These are phyloP conservation scores for Immersiella caudata DNA, from an alignment of 495 filamentous ascomycete species.

Conservation along the genomic window DNA sequence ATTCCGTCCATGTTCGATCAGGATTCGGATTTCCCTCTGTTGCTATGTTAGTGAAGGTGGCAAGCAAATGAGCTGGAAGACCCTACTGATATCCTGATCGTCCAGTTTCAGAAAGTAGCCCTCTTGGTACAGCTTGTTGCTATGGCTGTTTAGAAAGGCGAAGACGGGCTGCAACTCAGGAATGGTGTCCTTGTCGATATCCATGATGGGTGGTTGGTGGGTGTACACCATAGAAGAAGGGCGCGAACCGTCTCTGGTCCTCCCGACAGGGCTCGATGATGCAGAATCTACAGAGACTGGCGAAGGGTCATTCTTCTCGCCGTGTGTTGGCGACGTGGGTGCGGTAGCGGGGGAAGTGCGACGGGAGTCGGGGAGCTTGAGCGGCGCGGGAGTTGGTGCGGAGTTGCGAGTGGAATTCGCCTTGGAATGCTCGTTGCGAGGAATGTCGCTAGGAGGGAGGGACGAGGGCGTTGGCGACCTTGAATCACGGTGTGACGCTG, in stretches of 20 bases:
- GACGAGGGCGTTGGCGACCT: constrained; percentile 42
- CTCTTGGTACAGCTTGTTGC: constrained; percentile 95
- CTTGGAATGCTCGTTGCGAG: constrained; percentile 32
- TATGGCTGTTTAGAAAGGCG: constrained; percentile 89
- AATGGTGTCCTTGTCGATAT: constrained; percentile 79
- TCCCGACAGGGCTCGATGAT: constrained; percentile 30
- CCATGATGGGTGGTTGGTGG: constrained; percentile 86
- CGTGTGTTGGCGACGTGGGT: constrained; percentile 27
- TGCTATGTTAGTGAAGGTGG: constrained; percentile 34
- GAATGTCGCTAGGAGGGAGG: constrained; percentile 38
- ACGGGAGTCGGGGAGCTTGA: constrained; percentile 21
- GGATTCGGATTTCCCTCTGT: constrained; percentile 81
- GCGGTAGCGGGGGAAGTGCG: constrained; percentile 34
- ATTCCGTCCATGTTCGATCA: constrained; percentile 93
- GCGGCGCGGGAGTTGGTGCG: constrained; percentile 22
- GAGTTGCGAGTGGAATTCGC: constrained; percentile 32
- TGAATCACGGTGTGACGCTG: constrained; percentile 47
- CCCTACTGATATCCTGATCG: constrained; percentile 81
- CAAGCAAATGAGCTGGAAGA: constrained; percentile 28
- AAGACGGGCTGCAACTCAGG: constrained; percentile 95
- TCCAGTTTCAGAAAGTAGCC: constrained; percentile 96
- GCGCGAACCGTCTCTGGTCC: constrained; percentile 46
- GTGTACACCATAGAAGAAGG: constrained; percentile 70
- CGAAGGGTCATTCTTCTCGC: constrained; percentile 43
- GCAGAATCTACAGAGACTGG: constrained; percentile 30